Evolutionary conservation across 331 rosid species (phyloP), one percentile per base, ranked within the genome.

Genomic region (Quercus lobata): DNA sequence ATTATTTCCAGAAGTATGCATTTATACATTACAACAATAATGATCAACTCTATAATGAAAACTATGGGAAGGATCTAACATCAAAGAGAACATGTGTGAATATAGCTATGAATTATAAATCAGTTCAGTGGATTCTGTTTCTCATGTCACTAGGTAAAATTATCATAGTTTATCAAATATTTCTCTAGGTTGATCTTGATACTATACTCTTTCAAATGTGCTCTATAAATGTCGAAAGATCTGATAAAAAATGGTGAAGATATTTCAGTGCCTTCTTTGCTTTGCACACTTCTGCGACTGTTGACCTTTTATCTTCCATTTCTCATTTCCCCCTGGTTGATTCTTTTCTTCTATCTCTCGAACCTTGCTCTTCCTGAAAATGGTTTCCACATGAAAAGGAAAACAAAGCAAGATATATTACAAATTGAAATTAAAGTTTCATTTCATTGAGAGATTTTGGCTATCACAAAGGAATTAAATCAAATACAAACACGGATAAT

Each of bases 321-420:
- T 93, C 4, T 83, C 84, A 80, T 91, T 90, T 22, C 92, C 90
- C 49, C n/a, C 91, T 0, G 93, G 90, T 76, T 57, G 89, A 61
- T 83, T 90, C 22, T 83, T 68, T 80, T 91, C 95, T 85, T 91
- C 90, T n/a, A 90, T 91, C 78, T 88, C 95, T 71, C 27, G 84
- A 68, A 93, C 91, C 88, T 89, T 87, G 49, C 91, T 87, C 77
- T 90, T 89, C 80, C 97, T 89, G 72, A 22, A 81, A 79, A 37
- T 21, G 69, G 27, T 41, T 62, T 19, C 25, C 4, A 5, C 52
- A 71, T 29, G 30, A 56, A 52, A 34, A 82, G 16, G 0, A 61
- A 22, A 58, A 11, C 27, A 22, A 24, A 58, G 17, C 27, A 22
- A 14, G 15, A 58, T 22, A 9, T 5, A 57, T 24, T 9, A 58